Conservation (phyloP, 2,329 filamentous ascomycete genomes). For the Trichoderma semiorbis region DNA sequence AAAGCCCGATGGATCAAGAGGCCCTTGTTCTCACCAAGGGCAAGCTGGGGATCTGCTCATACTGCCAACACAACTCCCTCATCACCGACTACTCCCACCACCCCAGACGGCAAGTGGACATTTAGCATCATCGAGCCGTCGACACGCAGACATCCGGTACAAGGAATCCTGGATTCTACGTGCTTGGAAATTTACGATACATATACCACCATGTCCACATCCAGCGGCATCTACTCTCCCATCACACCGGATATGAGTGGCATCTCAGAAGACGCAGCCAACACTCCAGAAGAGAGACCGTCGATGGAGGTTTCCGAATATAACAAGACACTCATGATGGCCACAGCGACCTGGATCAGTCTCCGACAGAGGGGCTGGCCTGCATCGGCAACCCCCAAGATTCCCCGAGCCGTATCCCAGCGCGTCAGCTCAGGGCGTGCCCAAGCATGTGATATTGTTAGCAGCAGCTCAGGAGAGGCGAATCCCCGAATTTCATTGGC, state of each 20-base stretch:
- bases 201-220: slow-evolving; percentile 57
- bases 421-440: slow-evolving; percentile 18
- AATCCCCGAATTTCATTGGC: not conserved
- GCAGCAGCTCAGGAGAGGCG: not conserved
- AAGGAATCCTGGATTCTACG: slow-evolving; percentile 62
- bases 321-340: slow-evolving; percentile 37
- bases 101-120: slow-evolving; percentile 58
- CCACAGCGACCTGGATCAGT: slow-evolving; percentile 38
- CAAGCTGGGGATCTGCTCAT: slow-evolving; percentile 20
- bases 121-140: slow-evolving; percentile 73
- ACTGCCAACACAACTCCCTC: slow-evolving; percentile 25
- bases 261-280: slow-evolving; percentile 21
- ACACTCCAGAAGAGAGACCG: slow-evolving; percentile 29
- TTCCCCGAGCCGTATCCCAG: slow-evolving; percentile 26
- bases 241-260: slow-evolving; percentile 26
- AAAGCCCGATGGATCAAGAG: slow-evolving; percentile 69
- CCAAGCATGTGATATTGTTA: slow-evolving; percentile 20
- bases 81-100: slow-evolving; percentile 25
- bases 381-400: slow-evolving; percentile 30
- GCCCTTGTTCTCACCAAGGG: slow-evolving; percentile 23
- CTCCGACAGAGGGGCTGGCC: slow-evolving; percentile 37
- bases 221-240: slow-evolving; percentile 46
- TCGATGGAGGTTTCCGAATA: slow-evolving; percentile 32
- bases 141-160: slow-evolving; percentile 67
- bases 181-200: slow-evolving; percentile 67